Evolutionary conservation across 1,284 basidiomycete genomes (phyloP).

Genomic region (Ustilago esculenta): DNA sequence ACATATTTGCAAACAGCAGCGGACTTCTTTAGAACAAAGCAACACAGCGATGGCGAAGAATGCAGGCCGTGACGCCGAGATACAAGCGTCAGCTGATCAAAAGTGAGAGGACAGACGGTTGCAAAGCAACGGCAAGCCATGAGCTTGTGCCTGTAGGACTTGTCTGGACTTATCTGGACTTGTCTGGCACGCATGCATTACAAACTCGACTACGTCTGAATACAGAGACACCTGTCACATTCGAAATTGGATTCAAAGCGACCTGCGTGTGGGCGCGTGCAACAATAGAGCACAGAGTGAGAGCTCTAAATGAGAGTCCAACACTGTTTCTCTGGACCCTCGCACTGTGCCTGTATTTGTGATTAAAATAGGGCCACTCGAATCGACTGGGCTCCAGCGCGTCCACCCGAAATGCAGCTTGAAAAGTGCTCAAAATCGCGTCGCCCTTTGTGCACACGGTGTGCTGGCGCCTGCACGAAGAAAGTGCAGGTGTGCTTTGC

Average conservation of each 20-base stretch:
- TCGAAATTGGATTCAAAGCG: not conserved
- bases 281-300: not conserved
- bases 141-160: no score
- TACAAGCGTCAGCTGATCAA: no score
- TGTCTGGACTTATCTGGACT: no score
- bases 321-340: constrained; percentile 16
- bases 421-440: not conserved
- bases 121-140: not conserved
- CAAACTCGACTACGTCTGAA: not conserved
- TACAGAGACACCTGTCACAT: constrained; percentile 5
- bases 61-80: no score
- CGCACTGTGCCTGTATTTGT: constrained; percentile 1
- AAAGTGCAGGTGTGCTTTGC: not conserved
- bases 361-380: no score
- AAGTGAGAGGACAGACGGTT: not conserved
- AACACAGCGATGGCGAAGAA: no score
- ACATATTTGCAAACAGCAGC: no score
- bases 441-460: not conserved
- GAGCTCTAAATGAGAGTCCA: constrained; percentile 21
- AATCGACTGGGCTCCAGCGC: not conserved
- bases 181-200: no score
- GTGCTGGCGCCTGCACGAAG: not conserved
- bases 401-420: not conserved
- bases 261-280: constrained; percentile 8
- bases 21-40: no score